Conservation (phyloP, 1,284 basidiomycete species). For the Ustilago crameri region DNA sequence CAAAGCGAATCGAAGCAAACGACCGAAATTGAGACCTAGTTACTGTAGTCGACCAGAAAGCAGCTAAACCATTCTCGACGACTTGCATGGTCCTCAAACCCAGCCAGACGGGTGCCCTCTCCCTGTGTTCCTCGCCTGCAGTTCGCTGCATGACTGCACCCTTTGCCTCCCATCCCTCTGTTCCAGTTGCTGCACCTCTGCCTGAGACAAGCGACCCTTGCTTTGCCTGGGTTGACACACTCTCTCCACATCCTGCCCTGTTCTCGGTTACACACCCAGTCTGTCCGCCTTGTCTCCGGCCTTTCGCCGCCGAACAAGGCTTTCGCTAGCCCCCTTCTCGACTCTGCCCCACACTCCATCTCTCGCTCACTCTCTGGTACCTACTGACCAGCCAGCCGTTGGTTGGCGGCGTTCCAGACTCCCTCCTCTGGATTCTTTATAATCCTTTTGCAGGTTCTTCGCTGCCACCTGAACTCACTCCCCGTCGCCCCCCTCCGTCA, state of each 20-base stretch:
- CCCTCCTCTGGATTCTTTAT: neutral
- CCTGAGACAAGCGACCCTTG: slow-evolving; percentile 1
- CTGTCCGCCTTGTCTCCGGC: slow-evolving; percentile 12
- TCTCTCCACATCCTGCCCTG: neutral
- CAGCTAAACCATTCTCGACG: too few relatives aligned
- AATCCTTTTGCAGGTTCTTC: neutral
- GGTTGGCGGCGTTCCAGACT: neutral
- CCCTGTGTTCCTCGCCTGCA: neutral
- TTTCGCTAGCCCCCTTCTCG: slow-evolving; percentile 12
- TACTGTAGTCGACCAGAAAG: too few relatives aligned
- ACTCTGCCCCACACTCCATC: neutral
- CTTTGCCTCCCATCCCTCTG: neutral
- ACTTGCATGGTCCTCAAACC: neutral
- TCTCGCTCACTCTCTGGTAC: neutral
- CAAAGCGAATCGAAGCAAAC: too few relatives aligned
- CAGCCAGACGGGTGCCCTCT: neutral
- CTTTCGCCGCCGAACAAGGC: slow-evolving; percentile 26
- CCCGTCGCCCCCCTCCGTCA: neutral
- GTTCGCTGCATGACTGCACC: neutral
- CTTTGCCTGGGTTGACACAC: neutral
- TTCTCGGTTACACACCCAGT: slow-evolving; percentile 1
- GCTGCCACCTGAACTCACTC: neutral
- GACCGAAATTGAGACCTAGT: too few relatives aligned
- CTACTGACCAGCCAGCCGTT: neutral
- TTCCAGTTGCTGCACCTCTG: neutral